phyloP scores from a whole-genome alignment of 2,329 filamentous ascomycete species.

The Aureobasidium melanogenum region DNA sequence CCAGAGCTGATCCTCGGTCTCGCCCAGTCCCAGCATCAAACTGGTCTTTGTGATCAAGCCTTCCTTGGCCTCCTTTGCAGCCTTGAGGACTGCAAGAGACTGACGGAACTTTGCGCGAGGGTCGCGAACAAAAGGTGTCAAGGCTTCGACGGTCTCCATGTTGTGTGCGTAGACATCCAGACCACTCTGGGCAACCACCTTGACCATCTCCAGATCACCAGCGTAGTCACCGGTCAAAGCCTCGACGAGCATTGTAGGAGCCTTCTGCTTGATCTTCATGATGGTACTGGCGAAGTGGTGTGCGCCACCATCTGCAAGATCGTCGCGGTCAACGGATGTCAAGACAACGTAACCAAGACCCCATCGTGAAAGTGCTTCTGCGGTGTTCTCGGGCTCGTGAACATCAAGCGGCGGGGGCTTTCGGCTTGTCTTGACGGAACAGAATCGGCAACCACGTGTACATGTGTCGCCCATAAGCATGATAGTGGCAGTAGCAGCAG shows the following conservation, averaged over 20 bases:
- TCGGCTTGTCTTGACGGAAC: slow-evolving; percentile 84
- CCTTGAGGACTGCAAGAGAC: slow-evolving; percentile 67
- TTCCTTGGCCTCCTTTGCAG: slow-evolving; percentile 68
- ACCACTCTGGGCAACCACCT: slow-evolving; percentile 73
- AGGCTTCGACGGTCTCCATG: slow-evolving; percentile 83
- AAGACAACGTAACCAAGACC: slow-evolving; percentile 92
- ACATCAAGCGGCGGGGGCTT: slow-evolving; percentile 73
- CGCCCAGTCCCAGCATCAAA: slow-evolving; percentile 90
- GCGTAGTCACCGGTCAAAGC: slow-evolving; percentile 79
- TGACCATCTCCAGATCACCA: slow-evolving; percentile 81
- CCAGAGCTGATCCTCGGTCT: slow-evolving; percentile 80
- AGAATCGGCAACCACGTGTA: slow-evolving; percentile 92
- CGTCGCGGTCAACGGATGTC: slow-evolving; percentile 88
- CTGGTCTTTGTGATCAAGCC: slow-evolving; percentile 96
- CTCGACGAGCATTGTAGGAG: slow-evolving; percentile 67
- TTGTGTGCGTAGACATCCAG: slow-evolving; percentile 97
- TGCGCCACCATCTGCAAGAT: slow-evolving; percentile 80
- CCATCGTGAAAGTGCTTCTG: slow-evolving; percentile 87
- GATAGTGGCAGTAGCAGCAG: slow-evolving; percentile 89
- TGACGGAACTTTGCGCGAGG: slow-evolving; percentile 82
- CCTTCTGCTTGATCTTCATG: slow-evolving; percentile 73
- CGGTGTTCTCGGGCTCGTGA: slow-evolving; percentile 94
- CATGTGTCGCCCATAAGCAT: slow-evolving; percentile 99
- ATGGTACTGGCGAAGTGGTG: slow-evolving; percentile 90
- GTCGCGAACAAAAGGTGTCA: slow-evolving; percentile 86